phyloP scores from a whole-genome alignment of 164 flowering plant genomes.

The Brasenia schreberi region DNA sequence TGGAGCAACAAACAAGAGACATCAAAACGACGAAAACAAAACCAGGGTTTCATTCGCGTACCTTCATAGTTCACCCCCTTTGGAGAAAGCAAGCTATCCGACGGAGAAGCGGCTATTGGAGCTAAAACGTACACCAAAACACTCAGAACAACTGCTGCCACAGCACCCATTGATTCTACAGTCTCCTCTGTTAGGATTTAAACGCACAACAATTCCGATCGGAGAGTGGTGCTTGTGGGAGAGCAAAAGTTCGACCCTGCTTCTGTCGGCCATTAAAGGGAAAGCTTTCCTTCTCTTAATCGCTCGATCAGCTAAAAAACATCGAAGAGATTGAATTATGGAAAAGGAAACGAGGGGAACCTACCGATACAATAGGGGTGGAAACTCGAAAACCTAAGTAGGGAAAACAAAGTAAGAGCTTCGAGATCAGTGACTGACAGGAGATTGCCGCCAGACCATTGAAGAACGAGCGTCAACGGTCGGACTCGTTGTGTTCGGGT shows the following conservation, averaged over 20 bases:
- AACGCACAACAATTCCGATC: not conserved
- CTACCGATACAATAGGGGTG: too few species aligned
- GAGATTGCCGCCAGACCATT: too few species aligned
- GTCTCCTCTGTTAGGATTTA: not conserved
- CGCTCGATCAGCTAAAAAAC: too few species aligned
- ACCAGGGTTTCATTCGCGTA: slow-evolving; percentile 3
- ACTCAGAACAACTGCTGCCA: not conserved
- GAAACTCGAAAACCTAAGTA: too few species aligned
- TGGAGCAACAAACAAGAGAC: not conserved
- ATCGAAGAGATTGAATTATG: too few species aligned
- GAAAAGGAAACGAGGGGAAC: too few species aligned
- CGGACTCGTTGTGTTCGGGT: too few species aligned
- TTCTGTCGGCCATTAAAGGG: not conserved
- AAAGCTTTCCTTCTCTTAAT: too few species aligned
- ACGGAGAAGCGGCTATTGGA: slow-evolving; percentile 15
- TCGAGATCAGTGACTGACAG: too few species aligned
- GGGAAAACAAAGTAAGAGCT: too few species aligned
- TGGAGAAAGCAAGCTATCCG: slow-evolving; percentile 68
- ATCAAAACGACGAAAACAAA: not conserved
- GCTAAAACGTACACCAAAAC: slow-evolving; percentile 14
- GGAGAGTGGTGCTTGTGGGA: not conserved
- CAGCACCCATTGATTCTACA: slow-evolving; percentile 16
- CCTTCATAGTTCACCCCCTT: slow-evolving; percentile 98
- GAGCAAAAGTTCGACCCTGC: not conserved
- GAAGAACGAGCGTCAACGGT: too few species aligned